phyloP scores from a whole-genome alignment of 2,329 filamentous ascomycete genomes.

The Diaporthe citrichinensis region DNA sequence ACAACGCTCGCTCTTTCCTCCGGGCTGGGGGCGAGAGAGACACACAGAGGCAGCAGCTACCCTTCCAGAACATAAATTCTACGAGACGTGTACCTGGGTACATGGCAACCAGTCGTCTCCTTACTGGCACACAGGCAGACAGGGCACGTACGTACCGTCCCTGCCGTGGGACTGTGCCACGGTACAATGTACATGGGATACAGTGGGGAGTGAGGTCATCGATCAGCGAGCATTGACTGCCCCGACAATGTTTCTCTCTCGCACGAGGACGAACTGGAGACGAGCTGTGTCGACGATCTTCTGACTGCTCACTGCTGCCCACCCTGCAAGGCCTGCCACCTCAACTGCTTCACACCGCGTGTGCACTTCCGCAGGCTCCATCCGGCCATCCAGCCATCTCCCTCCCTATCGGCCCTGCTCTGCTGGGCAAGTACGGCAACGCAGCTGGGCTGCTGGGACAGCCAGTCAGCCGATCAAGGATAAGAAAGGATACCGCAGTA shows the following conservation, averaged over 20 bases:
- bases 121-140: neutral
- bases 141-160: neutral
- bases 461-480: constrained; percentile 13
- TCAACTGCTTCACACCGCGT: constrained; percentile 18
- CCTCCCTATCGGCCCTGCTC: constrained; percentile 33
- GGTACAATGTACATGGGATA: constrained; percentile 2
- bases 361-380: neutral
- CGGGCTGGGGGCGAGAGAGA: neutral
- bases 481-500: constrained; percentile 11
- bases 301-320: constrained; percentile 14
- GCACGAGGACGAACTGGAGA: constrained; percentile 14
- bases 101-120: neutral
- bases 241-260: constrained; percentile 16
- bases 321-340: neutral
- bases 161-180: neutral
- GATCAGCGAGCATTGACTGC: constrained; percentile 28
- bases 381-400: neutral
- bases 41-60: neutral
- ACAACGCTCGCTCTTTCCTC: neutral
- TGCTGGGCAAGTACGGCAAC: constrained; percentile 18
- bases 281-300: constrained; percentile 26
- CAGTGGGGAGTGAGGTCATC: constrained; percentile 28
- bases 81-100: constrained; percentile 2
- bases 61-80: constrained; percentile 5
- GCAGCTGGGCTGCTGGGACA: neutral